Evolutionary conservation across 176 grass and related monocot species (phyloP).

Genomic region (Pontederia crassipes): DNA sequence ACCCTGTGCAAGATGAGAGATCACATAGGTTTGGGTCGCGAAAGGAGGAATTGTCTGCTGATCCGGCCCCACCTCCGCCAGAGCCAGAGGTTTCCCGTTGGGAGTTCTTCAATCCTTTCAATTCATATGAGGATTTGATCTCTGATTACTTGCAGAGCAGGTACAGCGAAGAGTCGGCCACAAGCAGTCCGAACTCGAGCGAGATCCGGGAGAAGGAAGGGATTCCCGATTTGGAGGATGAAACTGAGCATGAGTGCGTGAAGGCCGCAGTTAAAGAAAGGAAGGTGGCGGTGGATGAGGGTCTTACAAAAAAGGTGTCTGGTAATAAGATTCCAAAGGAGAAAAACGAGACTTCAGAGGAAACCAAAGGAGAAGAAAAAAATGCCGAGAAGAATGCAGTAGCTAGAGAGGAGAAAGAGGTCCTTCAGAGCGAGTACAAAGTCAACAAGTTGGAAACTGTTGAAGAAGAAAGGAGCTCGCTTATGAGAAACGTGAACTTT

Average conservation of each 20-base stretch:
- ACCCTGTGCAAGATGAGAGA: conserved; percentile 5
- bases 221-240: conserved; percentile 87
- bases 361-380: background rate
- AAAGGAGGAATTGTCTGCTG: conserved; percentile 1
- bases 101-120: conserved; percentile 81
- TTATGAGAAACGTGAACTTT: conserved; percentile 26
- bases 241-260: conserved; percentile 65
- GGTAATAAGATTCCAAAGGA: background rate
- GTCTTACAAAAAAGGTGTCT: background rate
- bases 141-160: conserved; percentile 17
- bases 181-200: conserved; percentile 72
- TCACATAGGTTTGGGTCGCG: background rate
- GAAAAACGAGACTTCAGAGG: background rate
- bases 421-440: background rate
- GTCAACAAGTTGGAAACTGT: conserved; percentile 25
- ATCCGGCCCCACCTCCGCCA: conserved; percentile 40
- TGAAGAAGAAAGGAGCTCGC: conserved; percentile 5
- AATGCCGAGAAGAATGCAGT: conserved; percentile 26
- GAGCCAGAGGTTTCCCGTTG: conserved; percentile 35
- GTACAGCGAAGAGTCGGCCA: conserved; percentile 24
- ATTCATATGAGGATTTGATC: conserved; percentile 47
- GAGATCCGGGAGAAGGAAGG: conserved; percentile 85
- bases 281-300: conserved; percentile 25
- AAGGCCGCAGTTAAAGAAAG: conserved; percentile 28
- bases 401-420: conserved; percentile 2